phyloP scores from a whole-genome alignment of 768 basidiomycete species.

The Pleurotus salmoneostramineus region DNA sequence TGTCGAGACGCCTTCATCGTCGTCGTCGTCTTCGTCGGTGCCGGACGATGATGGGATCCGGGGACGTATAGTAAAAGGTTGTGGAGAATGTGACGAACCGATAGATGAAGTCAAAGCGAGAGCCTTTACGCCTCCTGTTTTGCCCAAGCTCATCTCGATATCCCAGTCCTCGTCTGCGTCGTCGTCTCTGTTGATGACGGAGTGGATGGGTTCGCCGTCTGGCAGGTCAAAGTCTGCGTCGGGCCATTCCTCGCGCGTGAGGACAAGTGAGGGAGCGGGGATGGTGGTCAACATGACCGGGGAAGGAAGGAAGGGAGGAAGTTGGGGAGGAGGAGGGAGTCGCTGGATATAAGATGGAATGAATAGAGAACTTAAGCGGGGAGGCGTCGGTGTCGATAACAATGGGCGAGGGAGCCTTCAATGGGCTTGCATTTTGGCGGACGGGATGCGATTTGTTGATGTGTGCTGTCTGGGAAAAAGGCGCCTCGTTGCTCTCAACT shows the following conservation, averaged over 20 bases:
- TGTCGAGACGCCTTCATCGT: conserved; percentile 80
- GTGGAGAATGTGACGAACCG: conserved; percentile 26
- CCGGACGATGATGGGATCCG: conserved; percentile 41
- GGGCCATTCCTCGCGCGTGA: conserved; percentile 74
- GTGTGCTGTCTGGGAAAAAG: background rate
- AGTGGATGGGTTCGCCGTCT: conserved; percentile 65
- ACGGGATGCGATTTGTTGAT: background rate
- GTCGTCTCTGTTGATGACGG: conserved; percentile 62
- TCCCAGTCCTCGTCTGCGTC: conserved; percentile 78
- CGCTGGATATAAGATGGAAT: conserved; percentile 3
- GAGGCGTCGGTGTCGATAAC: background rate
- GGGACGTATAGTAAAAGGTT: conserved; percentile 63
- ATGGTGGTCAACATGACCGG: conserved; percentile 48
- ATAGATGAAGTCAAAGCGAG: conserved; percentile 32
- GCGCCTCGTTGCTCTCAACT: conserved; percentile 5
- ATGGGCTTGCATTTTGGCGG: conserved; percentile 5
- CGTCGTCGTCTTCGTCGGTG: conserved; percentile 47
- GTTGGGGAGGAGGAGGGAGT: conserved; percentile 11
- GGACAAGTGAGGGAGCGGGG: conserved; percentile 50
- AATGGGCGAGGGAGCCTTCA: conserved; percentile 3
- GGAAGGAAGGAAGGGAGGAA: conserved; percentile 18
- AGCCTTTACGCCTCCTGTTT: conserved; percentile 49
- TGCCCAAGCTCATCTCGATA: conserved; percentile 64
- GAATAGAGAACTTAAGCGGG: conserved; percentile 6
- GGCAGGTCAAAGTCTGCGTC: conserved; percentile 87